These are phyloP conservation scores for Phytophthora megakarya DNA, from an alignment of 352 stramenopile genomes.

Conservation along the genomic window DNA sequence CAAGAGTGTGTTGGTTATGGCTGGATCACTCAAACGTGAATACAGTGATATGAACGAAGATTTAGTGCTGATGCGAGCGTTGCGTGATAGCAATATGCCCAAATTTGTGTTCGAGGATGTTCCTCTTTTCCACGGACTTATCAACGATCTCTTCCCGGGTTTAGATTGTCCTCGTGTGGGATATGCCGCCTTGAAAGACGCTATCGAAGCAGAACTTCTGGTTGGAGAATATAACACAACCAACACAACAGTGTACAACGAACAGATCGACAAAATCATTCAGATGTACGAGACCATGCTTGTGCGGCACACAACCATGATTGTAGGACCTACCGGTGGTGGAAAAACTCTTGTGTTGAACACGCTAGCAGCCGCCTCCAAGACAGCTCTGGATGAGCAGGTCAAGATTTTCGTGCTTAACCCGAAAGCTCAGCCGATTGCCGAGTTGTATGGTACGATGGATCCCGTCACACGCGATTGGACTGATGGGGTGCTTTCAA, in stretches of 20 bases:
- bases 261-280: constrained; percentile 97
- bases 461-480: constrained; percentile 95
- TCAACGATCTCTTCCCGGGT: constrained; percentile 95
- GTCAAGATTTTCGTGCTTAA: constrained; percentile 96
- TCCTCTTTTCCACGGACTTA: constrained; percentile 93
- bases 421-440: constrained; percentile 93
- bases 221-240: constrained; percentile 81
- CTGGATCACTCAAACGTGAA: constrained; percentile 92
- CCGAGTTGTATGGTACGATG: constrained; percentile 95
- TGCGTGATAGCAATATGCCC: constrained; percentile 96
- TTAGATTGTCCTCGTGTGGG: constrained; percentile 93
- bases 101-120: constrained; percentile 98
- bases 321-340: constrained; percentile 93
- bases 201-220: constrained; percentile 87
- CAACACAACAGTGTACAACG: constrained; percentile 74
- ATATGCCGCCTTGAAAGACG: constrained; percentile 90
- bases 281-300: constrained; percentile 98
- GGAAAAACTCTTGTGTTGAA: constrained; percentile 94
- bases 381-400: constrained; percentile 85
- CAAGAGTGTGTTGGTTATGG: constrained; percentile 95
- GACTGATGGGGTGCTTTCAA: constrained; percentile 94
- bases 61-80: constrained; percentile 94
- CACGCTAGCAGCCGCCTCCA: constrained; percentile 84
- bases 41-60: constrained; percentile 94
- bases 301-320: constrained; percentile 96